Evolutionary conservation across 2,329 filamentous ascomycete genomes (phyloP), one percentile per base, ranked within the genome.

Genomic region (Botrytis sinoallii): DNA sequence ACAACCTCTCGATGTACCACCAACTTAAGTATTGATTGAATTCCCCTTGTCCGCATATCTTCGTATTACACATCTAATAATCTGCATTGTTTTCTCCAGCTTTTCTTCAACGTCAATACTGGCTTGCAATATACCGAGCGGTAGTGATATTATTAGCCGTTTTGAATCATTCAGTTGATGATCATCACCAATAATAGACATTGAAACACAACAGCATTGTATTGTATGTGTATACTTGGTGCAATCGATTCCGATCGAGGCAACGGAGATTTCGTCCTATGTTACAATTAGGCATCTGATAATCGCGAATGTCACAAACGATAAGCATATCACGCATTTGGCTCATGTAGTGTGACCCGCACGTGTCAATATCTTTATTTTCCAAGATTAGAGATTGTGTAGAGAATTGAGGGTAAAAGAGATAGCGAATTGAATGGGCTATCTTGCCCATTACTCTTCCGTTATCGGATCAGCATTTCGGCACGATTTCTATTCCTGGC

Each of bases 271-370:
- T 72, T 65, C 12, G 35, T 67, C 46, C 29, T 35, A 57, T 42
- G 70, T 72, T 72, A 57, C 60, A 72, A 22, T 67, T 44, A 66
- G 46, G 38, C 61, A 72, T 72, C 70, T 72, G 70, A 72, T 72
- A 67, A 38, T n/a, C 18, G 48, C 42, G 22, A 46, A n/a, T 25
- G 35, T 35, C 55, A 55, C 44, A 72, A 32, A 35, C 22, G 46
- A 55, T 52, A 38, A 52, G 38, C n/a, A 65, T 42, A 14, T 71
- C 57, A 59, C n/a, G 25, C 48, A 57, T 69, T 29, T 42, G 66
- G 35, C 18, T 69, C 42, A 61, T 72, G 70, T 57, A 20, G 61
- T 72, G 38, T 72, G 46, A 72, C 70, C 8, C 12, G 46, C 70
- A 72, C 59, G 69, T 71, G 69, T 66, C 46, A 71, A 65, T 66